Base-by-base conservation (phyloP, 768 basidiomycete genomes). In the Leucocoprinus birnbaumii region DNA sequence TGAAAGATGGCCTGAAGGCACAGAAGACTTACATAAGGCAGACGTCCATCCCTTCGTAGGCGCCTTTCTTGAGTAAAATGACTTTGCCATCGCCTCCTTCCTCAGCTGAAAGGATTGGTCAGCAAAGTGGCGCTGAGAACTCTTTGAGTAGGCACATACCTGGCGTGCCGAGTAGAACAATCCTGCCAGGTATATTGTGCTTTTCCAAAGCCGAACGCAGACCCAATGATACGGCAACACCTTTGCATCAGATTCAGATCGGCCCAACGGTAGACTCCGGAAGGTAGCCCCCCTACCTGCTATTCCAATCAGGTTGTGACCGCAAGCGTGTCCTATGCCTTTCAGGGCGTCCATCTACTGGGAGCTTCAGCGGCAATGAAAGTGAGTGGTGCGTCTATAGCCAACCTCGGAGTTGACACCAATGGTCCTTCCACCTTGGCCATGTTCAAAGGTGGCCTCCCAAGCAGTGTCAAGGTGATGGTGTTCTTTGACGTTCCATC, bases 221-320 rank as follows among this genome's bases (percentile, higher is more conserved):
- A 0, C 84, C 86, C 51, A 82, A 76, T 0, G 89, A 86, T 24
- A 89, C 79, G 1, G 84, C 88, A 11, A 91, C 84, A 3, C 89
- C 89, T 52, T 75, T 61, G 31, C 8, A 11, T 22, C 14, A 11
- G 18, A 47, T 47, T 49, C 2, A 31, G 21, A 48, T 38, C 37
- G n/a, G 26, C n/a, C n/a, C n/a, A n/a, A n/a, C n/a, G n/a, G n/a
- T n/a, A n/a, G n/a, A n/a, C n/a, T n/a, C n/a, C n/a, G n/a, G n/a
- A n/a, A n/a, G n/a, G n/a, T n/a, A n/a, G n/a, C n/a, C n/a, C n/a
- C n/a, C 61, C 18, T 57, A 69, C 74, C 75, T n/a, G 74, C 70
- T 21, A 91, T 87, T 1, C 86, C 89, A 49, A 93, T 92, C 46
- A 93, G 72, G 61, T 92, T 92, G 64, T 93, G 90, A 2, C 90